These are phyloP conservation scores for Capsicum pubescens DNA, from an alignment of 257 asterid genomes.

Conservation along the genomic window DNA sequence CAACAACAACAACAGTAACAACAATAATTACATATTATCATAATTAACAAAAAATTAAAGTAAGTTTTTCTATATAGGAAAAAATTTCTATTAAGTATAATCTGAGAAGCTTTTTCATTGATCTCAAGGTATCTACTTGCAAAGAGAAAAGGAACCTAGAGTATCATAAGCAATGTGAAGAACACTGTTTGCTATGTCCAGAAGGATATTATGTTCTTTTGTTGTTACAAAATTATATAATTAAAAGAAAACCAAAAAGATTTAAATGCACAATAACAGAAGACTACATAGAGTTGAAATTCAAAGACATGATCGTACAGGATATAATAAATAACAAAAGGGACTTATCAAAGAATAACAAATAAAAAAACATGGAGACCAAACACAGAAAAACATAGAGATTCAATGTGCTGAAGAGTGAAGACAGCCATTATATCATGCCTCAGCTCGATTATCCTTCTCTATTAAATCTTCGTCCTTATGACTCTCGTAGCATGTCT, in stretches of 20 bases:
- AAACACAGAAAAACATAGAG: not conserved
- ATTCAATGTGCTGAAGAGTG: constrained; percentile 11
- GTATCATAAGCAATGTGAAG: constrained; percentile 12
- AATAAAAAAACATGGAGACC: constrained; percentile 3
- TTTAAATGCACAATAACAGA: constrained; percentile 4
- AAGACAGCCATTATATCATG: not conserved
- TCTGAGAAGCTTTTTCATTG: not conserved
- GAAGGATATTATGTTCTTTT: not conserved
- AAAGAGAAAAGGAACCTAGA: constrained; percentile 19
- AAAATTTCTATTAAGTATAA: not conserved
- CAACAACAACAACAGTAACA: not conserved
- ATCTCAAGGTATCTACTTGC: constrained; percentile 6
- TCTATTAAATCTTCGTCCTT: not conserved
- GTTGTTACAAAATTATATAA: not conserved
- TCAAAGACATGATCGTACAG: constrained; percentile 3
- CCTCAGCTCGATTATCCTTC: constrained; percentile 8
- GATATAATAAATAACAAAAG: not conserved
- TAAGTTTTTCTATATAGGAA: not conserved
- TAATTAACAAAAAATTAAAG: not conserved
- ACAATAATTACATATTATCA: not conserved
- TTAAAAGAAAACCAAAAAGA: not conserved
- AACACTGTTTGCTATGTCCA: not conserved
- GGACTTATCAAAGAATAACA: not conserved
- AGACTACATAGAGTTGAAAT: not conserved
- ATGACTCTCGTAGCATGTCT: not conserved